Base-by-base conservation (phyloP, 768 basidiomycete genomes). In the Phlebiopsis gigantea region DNA sequence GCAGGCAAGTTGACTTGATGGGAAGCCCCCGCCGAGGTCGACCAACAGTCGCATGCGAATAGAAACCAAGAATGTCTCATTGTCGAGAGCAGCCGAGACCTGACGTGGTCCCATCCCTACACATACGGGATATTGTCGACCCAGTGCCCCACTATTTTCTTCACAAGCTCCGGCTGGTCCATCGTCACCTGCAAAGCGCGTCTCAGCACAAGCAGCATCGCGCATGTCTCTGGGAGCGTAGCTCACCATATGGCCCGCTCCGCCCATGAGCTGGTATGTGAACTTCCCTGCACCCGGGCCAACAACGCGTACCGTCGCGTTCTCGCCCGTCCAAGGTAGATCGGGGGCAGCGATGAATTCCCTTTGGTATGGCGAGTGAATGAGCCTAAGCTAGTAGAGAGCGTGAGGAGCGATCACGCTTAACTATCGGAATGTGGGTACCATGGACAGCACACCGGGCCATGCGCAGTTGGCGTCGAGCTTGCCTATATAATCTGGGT, bases 241-340 rank as follows among this genome's bases (percentile, higher is more conserved):
- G 44, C 57, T 42, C 26, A 74, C 71, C 31, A 71, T 67, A 64
- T 73, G 73, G 0, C 72, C 72, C 4, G 64, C 71, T 14, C 66
- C 62, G 10, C 57, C 58, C n/a, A 72, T 30, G n/a, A 72, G 59
- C 10, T 71, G 60, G 55, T 61, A 71, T 5, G 72, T 70, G 61
- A 72, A 62, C 26, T 68, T 65, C 1, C 72, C 72, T 5, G 72
- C 69, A n/a, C 70, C 71, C n/a, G 63, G 59, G 1, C 65, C 69
- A 14, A 70, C 62, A 4, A 57, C 61, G 9, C 68, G 70, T 5
- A 70, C 65, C 25, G 66, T 68, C 5, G 63, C 61, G 30, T 62
- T 22, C 52, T 59, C 58, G 17, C 56, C 53, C 1, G 61, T 65
- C 70, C 70, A 72, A 1, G 68, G 65, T 4, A 70, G 46, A 45